phyloP scores from a whole-genome alignment of 2,329 filamentous ascomycete species.

The Alternaria incomplexa region DNA sequence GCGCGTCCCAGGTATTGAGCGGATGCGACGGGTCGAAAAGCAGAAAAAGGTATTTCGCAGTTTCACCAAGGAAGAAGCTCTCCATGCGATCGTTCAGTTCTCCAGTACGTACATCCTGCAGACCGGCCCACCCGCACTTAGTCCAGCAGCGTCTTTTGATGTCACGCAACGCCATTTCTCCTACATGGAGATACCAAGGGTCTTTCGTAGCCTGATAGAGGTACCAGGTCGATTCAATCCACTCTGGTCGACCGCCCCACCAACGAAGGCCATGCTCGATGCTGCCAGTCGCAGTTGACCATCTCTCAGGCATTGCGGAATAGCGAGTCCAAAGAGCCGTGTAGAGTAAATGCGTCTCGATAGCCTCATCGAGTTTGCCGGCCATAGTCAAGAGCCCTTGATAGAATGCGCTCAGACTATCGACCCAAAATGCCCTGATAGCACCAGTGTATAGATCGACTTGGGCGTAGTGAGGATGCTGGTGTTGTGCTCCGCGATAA shows the following conservation, averaged over 20 bases:
- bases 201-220: slow-evolving; percentile 93
- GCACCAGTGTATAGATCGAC: slow-evolving; percentile 88
- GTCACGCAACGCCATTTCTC: slow-evolving; percentile 92
- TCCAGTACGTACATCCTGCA: slow-evolving; percentile 67
- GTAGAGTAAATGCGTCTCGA: slow-evolving; percentile 87
- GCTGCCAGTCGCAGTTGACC: slow-evolving; percentile 82
- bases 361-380: slow-evolving; percentile 88
- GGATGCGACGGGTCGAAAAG: slow-evolving; percentile 87
- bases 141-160: slow-evolving; percentile 89
- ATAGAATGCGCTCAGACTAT: slow-evolving; percentile 94
- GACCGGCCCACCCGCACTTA: slow-evolving; percentile 88
- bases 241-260: slow-evolving; percentile 96
- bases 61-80: slow-evolving; percentile 97
- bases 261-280: slow-evolving; percentile 88
- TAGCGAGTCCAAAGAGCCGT: slow-evolving; percentile 95
- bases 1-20: slow-evolving; percentile 82
- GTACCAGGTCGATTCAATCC: slow-evolving; percentile 96
- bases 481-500: slow-evolving; percentile 75
- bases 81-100: slow-evolving; percentile 96
- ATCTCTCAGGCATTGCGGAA: slow-evolving; percentile 90
- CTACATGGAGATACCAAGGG: slow-evolving; percentile 94
- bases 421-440: slow-evolving; percentile 89
- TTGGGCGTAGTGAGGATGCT: slow-evolving; percentile 93
- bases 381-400: slow-evolving; percentile 85
- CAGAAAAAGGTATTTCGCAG: slow-evolving; percentile 92